A percentile compares a stretch with the other conserved stretches of the same genome.
These are phyloP conservation scores for Escallonia rubra DNA, from an alignment of 129 eudicot species.

Conservation along the genomic window DNA sequence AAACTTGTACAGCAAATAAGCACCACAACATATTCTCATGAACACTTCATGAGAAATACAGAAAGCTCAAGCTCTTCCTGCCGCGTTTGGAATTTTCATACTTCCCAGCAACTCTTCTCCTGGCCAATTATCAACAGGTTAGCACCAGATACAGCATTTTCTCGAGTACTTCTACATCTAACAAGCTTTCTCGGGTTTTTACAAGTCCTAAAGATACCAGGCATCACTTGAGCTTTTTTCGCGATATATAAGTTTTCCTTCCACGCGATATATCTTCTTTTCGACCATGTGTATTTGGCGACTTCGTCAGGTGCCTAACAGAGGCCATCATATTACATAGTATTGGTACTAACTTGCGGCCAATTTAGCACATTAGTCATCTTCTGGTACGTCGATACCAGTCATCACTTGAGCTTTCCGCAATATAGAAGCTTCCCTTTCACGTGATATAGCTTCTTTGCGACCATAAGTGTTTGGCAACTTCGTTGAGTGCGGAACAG, in stretches of 20 bases:
- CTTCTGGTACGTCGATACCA: slow-evolving; percentile 31
- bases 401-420: slow-evolving; percentile 38
- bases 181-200: slow-evolving; percentile 24
- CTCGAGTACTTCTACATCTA: slow-evolving; percentile 16
- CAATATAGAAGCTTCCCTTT: slow-evolving; percentile 23
- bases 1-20: not conserved
- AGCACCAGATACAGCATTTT: slow-evolving; percentile 21
- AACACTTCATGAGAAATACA: too few relatives aligned
- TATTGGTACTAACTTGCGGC: slow-evolving; percentile 23
- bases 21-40: too few relatives aligned
- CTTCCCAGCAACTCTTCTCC: slow-evolving; percentile 8
- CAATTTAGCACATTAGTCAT: slow-evolving; percentile 27
- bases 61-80: too few relatives aligned
- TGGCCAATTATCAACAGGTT: slow-evolving; percentile 12
- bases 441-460: slow-evolving; percentile 9
- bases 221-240: slow-evolving; percentile 32
- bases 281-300: slow-evolving; percentile 23
- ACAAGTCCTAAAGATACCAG: slow-evolving; percentile 28
- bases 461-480: slow-evolving; percentile 25
- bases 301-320: slow-evolving; percentile 27
- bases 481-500: slow-evolving; percentile 36
- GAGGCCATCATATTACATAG: slow-evolving; percentile 32
- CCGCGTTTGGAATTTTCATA: not conserved
- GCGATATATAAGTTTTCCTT: slow-evolving; percentile 22
- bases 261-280: slow-evolving; percentile 11